Percentiles rank a stretch among this genome's conserved stretches.
phyloP scores from a whole-genome alignment of 495 filamentous ascomycete genomes.

The Usnea hakonensis region DNA sequence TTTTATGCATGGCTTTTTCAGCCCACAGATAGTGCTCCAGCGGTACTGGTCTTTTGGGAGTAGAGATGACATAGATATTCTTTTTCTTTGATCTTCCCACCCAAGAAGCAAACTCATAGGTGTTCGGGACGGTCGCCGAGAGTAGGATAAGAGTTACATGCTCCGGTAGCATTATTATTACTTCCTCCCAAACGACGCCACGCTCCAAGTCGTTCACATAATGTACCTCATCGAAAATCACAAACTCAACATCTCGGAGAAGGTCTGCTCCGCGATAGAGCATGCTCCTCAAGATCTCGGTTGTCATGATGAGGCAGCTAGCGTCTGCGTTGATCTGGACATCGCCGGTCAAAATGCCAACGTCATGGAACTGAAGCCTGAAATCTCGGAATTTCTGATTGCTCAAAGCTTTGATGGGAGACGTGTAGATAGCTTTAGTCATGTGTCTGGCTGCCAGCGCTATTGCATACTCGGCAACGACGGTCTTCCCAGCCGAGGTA shows the following conservation, averaged over 20 bases:
- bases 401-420: slow-evolving; percentile 95
- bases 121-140: slow-evolving; percentile 95
- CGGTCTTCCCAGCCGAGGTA: slow-evolving; percentile 96
- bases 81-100: slow-evolving; percentile 97
- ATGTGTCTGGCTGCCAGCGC: slow-evolving; percentile 92
- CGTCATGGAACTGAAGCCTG: slow-evolving; percentile 78
- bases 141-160: slow-evolving; percentile 92
- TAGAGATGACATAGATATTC: slow-evolving; percentile 98
- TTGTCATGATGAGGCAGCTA: slow-evolving; percentile 98
- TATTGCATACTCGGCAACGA: slow-evolving; percentile 97
- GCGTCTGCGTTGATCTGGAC: slow-evolving; percentile 98
- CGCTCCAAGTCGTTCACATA: slow-evolving; percentile 98
- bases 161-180: slow-evolving; percentile 98
- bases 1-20: slow-evolving; percentile 83
- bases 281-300: slow-evolving; percentile 97
- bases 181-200: slow-evolving; percentile 98
- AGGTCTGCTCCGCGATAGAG: slow-evolving; percentile 93
- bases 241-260: slow-evolving; percentile 95
- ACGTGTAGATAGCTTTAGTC: slow-evolving; percentile 99
- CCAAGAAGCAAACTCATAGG: slow-evolving; percentile 96
- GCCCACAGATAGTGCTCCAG: slow-evolving; percentile 96
- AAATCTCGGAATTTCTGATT: slow-evolving; percentile 99
- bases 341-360: slow-evolving; percentile 94
- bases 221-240: slow-evolving; percentile 98
- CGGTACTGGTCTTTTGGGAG: slow-evolving; percentile 87